A percentile compares a stretch with the other conserved stretches of the same genome.
Evolutionary conservation across 495 filamentous ascomycete species (phyloP).

Genomic region (Letharia columbiana): DNA sequence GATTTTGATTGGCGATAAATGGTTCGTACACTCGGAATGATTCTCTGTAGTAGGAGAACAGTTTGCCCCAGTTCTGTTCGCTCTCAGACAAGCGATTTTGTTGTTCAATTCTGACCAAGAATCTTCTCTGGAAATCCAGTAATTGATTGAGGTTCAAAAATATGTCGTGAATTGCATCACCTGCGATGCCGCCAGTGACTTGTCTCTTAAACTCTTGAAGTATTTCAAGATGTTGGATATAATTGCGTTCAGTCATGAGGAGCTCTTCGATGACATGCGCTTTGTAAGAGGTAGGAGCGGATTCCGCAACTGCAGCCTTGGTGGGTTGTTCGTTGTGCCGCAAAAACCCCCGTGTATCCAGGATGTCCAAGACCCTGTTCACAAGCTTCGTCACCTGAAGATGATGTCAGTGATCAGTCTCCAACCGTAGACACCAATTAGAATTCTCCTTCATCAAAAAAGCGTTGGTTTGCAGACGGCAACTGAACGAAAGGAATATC

Average conservation of each 20-base stretch:
- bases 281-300: constrained; percentile 54
- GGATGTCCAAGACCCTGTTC: constrained; percentile 80
- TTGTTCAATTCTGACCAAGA: constrained; percentile 91
- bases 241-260: constrained; percentile 89
- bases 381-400: constrained; percentile 67
- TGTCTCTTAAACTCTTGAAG: constrained; percentile 91
- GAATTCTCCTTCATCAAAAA: not conserved
- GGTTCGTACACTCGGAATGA: constrained; percentile 86
- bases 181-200: constrained; percentile 75
- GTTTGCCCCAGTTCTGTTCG: constrained; percentile 81
- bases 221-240: constrained; percentile 95
- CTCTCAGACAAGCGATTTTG: constrained; percentile 73
- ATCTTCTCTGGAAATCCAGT: constrained; percentile 88
- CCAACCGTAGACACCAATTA: not conserved
- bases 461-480: not conserved
- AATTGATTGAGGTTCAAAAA: constrained; percentile 93
- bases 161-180: constrained; percentile 87
- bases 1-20: constrained; percentile 85
- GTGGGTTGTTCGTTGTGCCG: constrained; percentile 41
- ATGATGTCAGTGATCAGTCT: constrained; percentile 21
- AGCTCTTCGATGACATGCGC: constrained; percentile 85
- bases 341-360: constrained; percentile 65
- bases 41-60: constrained; percentile 72
- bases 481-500: not conserved
- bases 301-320: constrained; percentile 19